These are phyloP conservation scores for Tuber aestivum DNA, from an alignment of 495 filamentous ascomycete genomes.

Conservation along the genomic window DNA sequence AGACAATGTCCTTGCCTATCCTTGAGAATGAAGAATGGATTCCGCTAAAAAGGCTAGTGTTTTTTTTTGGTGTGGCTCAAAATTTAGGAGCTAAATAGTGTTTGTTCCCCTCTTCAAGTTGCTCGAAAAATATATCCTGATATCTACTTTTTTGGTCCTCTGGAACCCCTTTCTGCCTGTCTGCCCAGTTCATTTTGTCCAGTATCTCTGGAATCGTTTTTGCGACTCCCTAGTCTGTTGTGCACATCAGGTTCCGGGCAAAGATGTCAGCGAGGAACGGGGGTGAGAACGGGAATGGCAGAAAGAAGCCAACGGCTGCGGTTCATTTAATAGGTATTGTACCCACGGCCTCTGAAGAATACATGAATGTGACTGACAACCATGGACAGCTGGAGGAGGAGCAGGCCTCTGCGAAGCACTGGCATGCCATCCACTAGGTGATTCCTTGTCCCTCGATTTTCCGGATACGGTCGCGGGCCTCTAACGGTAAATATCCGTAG, in stretches of 20 bases:
- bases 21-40: background rate
- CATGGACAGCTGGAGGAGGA: conserved; percentile 74
- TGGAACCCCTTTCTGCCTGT: background rate
- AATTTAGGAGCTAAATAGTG: background rate
- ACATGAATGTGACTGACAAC: background rate
- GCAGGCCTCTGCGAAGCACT: conserved; percentile 99
- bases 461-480: background rate
- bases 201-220: background rate
- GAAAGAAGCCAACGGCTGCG: conserved; percentile 74
- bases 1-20: background rate
- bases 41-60: background rate
- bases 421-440: conserved; percentile 91
- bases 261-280: conserved; percentile 48
- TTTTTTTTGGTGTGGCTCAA: background rate
- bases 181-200: no score
- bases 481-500: conserved; percentile 10
- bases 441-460: conserved; percentile 31
- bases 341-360: conserved; percentile 7
- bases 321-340: conserved; percentile 84
- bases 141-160: background rate
- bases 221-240: background rate
- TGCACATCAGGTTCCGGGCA: background rate
- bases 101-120: background rate
- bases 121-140: background rate
- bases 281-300: conserved; percentile 35